phyloP scores from a whole-genome alignment of 1,284 basidiomycete genomes.

The Omphalotus olearius region DNA sequence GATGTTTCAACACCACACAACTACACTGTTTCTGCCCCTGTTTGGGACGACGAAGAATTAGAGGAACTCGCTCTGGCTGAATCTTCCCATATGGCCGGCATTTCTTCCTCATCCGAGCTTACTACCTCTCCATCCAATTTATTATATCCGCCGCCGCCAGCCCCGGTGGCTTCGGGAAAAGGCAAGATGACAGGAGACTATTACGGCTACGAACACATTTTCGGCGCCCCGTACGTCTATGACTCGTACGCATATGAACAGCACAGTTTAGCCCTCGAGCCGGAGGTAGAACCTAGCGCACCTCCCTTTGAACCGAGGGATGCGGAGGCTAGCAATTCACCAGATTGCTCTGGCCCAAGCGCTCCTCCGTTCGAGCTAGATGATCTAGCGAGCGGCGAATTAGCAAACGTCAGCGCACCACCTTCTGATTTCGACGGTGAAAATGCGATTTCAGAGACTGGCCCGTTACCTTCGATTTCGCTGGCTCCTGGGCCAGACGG shows the following conservation, averaged over 20 bases:
- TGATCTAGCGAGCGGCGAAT: constrained; percentile 12
- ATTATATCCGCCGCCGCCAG: constrained; percentile 17
- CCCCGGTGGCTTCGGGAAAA: constrained; percentile 35
- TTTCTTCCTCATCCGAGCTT: background rate
- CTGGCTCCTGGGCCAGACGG: too few species aligned
- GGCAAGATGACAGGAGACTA: constrained; percentile 30
- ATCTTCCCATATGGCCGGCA: background rate
- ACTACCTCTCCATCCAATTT: background rate
- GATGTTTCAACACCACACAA: constrained; percentile 4
- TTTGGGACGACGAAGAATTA: constrained; percentile 39
- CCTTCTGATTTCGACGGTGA: background rate
- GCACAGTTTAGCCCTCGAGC: constrained; percentile 28
- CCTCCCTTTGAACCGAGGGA: constrained; percentile 35
- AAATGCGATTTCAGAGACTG: background rate
- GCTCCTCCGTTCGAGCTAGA: constrained; percentile 22
- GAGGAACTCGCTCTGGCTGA: constrained; percentile 23
- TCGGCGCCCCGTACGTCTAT: background rate
- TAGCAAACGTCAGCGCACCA: background rate
- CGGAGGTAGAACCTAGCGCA: constrained; percentile 36
- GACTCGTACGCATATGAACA: constrained; percentile 28
- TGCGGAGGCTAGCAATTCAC: constrained; percentile 1
- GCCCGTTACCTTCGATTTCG: background rate
- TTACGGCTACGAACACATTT: constrained; percentile 35
- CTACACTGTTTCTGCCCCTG: constrained; percentile 32
- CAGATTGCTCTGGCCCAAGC: constrained; percentile 10